phyloP scores from a whole-genome alignment of 257 asterid species.

The Capsicum rhomboideum region DNA sequence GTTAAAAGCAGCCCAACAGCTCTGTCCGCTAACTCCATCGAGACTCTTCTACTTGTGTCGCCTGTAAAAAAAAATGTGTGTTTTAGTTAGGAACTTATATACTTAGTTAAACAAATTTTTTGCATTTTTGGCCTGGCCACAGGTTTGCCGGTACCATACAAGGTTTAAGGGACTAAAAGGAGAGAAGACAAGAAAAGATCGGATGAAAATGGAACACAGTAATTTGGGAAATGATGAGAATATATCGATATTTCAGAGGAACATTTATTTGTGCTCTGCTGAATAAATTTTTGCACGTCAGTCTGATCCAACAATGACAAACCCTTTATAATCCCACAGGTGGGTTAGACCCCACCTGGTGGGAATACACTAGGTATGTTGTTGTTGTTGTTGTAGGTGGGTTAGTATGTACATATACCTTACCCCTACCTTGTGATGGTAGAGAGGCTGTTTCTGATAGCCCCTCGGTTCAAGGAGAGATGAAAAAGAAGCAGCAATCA shows the following conservation, averaged over 20 bases:
- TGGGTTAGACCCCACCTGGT: too few species aligned
- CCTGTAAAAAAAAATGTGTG: not conserved
- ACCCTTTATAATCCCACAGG: too few species aligned
- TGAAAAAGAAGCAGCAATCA: not conserved
- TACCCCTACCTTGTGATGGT: not conserved
- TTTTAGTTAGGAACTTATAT: not conserved
- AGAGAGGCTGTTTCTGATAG: not conserved
- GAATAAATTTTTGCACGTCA: too few species aligned
- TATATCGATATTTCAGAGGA: too few species aligned
- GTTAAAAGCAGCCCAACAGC: conserved; percentile 72
- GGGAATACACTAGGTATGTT: too few species aligned
- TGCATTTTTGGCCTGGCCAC: not conserved
- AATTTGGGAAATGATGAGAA: too few species aligned
- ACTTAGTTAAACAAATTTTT: not conserved
- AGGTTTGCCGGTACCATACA: not conserved
- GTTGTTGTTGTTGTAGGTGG: too few species aligned
- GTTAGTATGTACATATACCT: too few species aligned
- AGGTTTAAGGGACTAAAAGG: not conserved
- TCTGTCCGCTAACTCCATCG: conserved; percentile 75
- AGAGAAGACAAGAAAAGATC: not conserved
- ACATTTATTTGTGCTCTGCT: too few species aligned
- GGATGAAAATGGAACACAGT: not conserved
- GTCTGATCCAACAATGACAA: not conserved
- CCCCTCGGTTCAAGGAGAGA: not conserved
- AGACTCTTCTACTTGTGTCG: not conserved